phyloP scores from a whole-genome alignment of 1,284 basidiomycete species.

The Malassezia psittaci region DNA sequence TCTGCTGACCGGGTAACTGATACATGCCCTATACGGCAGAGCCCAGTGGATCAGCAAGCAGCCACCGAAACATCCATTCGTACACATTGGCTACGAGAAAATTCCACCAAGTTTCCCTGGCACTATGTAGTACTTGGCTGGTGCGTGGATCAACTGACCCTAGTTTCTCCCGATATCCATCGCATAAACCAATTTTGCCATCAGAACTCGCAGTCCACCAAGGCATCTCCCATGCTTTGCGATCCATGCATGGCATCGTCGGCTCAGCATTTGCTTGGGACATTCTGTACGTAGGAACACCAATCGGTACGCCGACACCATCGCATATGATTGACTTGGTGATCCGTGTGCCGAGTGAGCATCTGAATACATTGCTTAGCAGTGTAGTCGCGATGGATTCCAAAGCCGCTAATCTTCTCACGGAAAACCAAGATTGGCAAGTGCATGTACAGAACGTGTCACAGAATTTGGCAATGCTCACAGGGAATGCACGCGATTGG shows the following conservation, averaged over 20 bases:
- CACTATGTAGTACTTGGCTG: constrained; percentile 13
- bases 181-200: not conserved
- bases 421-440: constrained; percentile 6
- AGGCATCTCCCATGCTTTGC: constrained; percentile 19
- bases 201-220: constrained; percentile 17
- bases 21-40: too few species aligned
- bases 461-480: constrained; percentile 10
- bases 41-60: too few species aligned
- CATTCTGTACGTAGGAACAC: constrained; percentile 19
- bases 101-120: not conserved
- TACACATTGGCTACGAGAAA: not conserved
- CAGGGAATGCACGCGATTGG: constrained; percentile 10
- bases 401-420: not conserved
- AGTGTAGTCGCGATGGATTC: not conserved
- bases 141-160: not conserved
- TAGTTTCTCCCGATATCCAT: not conserved
- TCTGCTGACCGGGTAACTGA: too few species aligned
- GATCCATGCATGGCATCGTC: constrained; percentile 18
- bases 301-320: constrained; percentile 2
- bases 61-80: too few species aligned
- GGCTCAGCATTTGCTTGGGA: constrained; percentile 26
- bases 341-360: constrained; percentile 9
- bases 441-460: constrained; percentile 3
- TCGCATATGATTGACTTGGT: constrained; percentile 4
- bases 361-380: constrained; percentile 3